Evolutionary conservation across 306 rosid species (phyloP), one percentile per base, ranked within the genome.

Genomic region (Ziziphus jujuba): DNA sequence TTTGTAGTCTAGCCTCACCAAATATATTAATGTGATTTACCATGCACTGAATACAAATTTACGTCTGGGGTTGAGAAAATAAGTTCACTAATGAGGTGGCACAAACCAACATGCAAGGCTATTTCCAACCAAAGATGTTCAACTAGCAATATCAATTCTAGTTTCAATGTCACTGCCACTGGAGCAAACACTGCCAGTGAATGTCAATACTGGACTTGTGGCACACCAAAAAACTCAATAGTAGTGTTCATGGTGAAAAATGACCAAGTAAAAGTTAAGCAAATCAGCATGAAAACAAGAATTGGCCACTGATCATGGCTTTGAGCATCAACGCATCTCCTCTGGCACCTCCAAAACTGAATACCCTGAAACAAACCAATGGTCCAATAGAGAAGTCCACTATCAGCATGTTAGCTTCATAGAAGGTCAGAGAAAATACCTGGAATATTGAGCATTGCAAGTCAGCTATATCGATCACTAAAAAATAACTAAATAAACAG

Each of bases 371-470:
- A 78, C 88, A 88, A 87, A 83, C 91, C 86, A 90, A 86, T 75
- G 75, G 92, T 81, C 91, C 90, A 78, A 89, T 72, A 84, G 84
- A 83, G 82, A 82, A 84, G 88, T 81, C 89, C 95, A 79, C 85
- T 72, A 88, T 88, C 84, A 74, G 89, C 95, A 77, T 77, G 85
- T 87, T 77, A 89, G 83, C 97, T 87, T 83, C 87, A 86, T 80
- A 86, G 92, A 91, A 84, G 90, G 96, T 93, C 96, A 93, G 85
- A 93, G 91, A 90, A 87, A 90, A 88, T 93, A 93, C 97, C 99
- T 90, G 99, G 91, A 92, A 93, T 82, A 85, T 81, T 60, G 68
- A 88, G 92, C 83, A 90, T 68, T 65, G 70, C 75, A 70, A 74
- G 90, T 90, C 88, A 88, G 95, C 23, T 33, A 31, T 5, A 40